Evolutionary conservation across 306 rosid species (phyloP).

Genomic region (Geum urbanum): DNA sequence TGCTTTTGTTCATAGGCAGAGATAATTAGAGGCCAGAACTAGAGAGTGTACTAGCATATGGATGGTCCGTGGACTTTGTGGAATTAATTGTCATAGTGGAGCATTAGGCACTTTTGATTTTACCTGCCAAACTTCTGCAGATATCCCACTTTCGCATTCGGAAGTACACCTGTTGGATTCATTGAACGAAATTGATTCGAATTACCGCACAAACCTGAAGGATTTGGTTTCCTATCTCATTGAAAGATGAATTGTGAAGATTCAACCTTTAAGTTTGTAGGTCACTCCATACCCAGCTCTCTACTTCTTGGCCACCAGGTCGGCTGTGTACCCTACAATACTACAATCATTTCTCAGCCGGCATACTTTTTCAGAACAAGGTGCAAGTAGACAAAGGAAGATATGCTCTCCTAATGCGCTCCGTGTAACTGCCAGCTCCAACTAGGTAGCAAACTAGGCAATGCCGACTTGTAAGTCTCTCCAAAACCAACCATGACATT

Average conservation of each 20-base stretch:
- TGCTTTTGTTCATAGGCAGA: background rate
- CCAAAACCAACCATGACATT: background rate
- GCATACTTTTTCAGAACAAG: background rate
- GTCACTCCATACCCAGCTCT: background rate
- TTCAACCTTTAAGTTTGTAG: background rate
- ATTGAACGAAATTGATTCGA: background rate
- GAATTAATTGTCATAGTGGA: background rate
- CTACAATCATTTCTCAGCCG: background rate
- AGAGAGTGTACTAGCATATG: background rate
- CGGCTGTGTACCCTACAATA: background rate
- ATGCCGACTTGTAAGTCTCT: background rate
- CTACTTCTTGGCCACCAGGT: background rate
- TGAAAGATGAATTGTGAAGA: background rate
- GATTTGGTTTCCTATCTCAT: background rate
- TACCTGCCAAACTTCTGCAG: background rate
- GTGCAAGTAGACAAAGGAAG: background rate
- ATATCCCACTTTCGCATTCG: too few relatives aligned
- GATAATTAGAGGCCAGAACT: background rate
- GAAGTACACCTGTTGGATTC: too few relatives aligned
- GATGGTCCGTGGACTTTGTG: background rate
- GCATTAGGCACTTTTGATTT: background rate
- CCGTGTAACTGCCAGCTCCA: background rate
- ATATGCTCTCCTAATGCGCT: background rate
- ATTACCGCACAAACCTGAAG: background rate
- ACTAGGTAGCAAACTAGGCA: background rate